Evolutionary conservation across 768 basidiomycete genomes (phyloP), one percentile per base, ranked within the genome.

Genomic region (Suillus clintonianus): DNA sequence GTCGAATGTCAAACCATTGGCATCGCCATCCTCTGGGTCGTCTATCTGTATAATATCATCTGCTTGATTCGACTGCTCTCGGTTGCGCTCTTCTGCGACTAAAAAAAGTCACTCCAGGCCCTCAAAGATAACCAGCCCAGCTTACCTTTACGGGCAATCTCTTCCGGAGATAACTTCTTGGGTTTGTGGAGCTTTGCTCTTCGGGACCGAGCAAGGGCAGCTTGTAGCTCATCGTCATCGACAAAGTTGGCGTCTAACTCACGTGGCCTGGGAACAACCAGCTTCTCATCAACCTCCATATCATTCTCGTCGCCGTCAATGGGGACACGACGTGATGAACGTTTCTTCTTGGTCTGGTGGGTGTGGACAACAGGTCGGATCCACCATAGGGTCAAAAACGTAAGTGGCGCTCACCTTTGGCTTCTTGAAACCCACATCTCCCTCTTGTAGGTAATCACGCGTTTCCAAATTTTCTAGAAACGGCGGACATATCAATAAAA

Each of bases 141-240:
- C 86, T 62, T 61, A 95, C 94, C 86, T 78, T 85, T 88, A 63
- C 82, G 81, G 2, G 92, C 94, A 27, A 96, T 79, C 68, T 97
- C 89, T 70, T 97, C 95, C 0, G 94, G 89, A 4, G 89, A 84
- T 15, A 90, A 60, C 70, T 91, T 94, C 72, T 92, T 90, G 24
- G 83, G 68, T 73, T 91, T 94, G 71, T 85, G 87, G 5, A 94
- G 81, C 69, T 92, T 93, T 56, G 90, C 90, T 70, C 91, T 86
- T 63, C 97, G 85, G 63, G 93, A 88, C 11, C 93, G 87, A 41
- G 97, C 90, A 63, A 99, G 82, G 32, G 92, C 94, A 47, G 92
- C 92, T 81, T 98, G 96, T 48, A 99, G 85, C 71, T 99, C 97
- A 76, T 99, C 97, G 76, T 99, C 97, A 78, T 99, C 97, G 67